A percentile compares a stretch with the other conserved stretches of the same genome.
Conservation (phyloP, 1,284 basidiomycete species). For the Trichosporon sp. region DNA sequence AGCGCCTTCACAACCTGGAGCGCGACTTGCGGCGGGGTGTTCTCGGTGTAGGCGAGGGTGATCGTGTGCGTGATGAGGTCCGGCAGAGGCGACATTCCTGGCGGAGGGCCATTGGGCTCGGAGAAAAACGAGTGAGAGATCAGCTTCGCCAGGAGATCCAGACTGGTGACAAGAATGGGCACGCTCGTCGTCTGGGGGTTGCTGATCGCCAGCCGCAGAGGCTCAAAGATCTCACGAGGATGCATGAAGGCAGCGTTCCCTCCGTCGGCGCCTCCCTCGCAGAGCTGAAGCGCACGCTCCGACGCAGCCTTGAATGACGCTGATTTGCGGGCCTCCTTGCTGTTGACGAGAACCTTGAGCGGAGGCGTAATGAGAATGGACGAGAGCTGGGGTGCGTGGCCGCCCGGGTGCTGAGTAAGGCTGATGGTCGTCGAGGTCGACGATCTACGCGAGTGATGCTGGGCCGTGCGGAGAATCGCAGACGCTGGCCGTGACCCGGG, state of each 20-base stretch:
- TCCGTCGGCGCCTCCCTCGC: conserved; percentile 66
- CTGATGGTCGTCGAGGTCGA: conserved; percentile 38
- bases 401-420: conserved; percentile 22
- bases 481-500: conserved; percentile 26
- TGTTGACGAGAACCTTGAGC: conserved; percentile 77
- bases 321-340: conserved; percentile 83
- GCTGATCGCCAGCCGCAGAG: conserved; percentile 77
- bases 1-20: conserved; percentile 93
- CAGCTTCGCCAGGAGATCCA: conserved; percentile 93
- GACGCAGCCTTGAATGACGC: conserved; percentile 74
- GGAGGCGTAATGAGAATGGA: conserved; percentile 67
- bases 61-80: conserved; percentile 91
- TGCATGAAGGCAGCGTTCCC: conserved; percentile 48
- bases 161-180: conserved; percentile 85
- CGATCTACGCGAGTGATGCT: conserved; percentile 34
- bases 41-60: conserved; percentile 82
- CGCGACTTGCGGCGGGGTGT: conserved; percentile 80
- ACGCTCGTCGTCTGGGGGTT: conserved; percentile 74
- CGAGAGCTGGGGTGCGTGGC: conserved; percentile 44
- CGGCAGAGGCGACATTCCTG: conserved; percentile 64
- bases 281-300: conserved; percentile 74
- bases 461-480: background rate
- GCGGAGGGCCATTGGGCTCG: conserved; percentile 53
- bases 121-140: conserved; percentile 92
- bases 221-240: conserved; percentile 85